phyloP scores from a whole-genome alignment of 129 eudicot genomes.

The Flaveria bidentis region DNA sequence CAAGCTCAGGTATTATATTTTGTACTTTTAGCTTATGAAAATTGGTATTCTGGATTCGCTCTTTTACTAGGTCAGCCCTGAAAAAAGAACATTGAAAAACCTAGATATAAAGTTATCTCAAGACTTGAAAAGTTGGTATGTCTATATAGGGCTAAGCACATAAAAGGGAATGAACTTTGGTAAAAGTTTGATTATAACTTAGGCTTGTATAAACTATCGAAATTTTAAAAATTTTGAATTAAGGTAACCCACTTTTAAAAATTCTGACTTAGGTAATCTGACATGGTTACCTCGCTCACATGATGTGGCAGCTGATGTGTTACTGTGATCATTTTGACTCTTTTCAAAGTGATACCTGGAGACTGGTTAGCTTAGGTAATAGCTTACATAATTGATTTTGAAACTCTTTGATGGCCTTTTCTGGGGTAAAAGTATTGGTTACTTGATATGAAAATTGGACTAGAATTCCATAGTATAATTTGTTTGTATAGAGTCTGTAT shows the following conservation, averaged over 20 bases:
- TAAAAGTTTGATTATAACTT: neutral
- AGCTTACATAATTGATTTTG: neutral
- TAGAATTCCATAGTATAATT: neutral
- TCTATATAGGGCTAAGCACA: neutral
- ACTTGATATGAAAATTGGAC: neutral
- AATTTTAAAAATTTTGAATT: neutral
- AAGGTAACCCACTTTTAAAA: neutral
- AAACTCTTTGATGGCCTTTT: neutral
- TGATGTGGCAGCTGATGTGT: conserved; percentile 14
- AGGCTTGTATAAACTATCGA: neutral
- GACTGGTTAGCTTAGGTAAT: neutral
- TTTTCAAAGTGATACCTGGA: neutral
- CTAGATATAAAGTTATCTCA: conserved; percentile 6
- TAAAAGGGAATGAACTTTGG: neutral
- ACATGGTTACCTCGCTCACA: neutral
- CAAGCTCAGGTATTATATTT: conserved; percentile 66
- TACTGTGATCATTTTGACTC: neutral
- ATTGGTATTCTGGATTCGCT: conserved; percentile 9
- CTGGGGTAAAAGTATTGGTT: neutral
- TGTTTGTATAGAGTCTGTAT: neutral
- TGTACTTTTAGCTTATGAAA: neutral
- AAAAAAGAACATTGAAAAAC: conserved; percentile 11
- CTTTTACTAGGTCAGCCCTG: conserved; percentile 7
- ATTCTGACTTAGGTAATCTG: neutral
- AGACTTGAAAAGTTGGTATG: neutral